Conservation (phyloP, 495 filamentous ascomycete genomes). For the Oidiodendron maius region DNA sequence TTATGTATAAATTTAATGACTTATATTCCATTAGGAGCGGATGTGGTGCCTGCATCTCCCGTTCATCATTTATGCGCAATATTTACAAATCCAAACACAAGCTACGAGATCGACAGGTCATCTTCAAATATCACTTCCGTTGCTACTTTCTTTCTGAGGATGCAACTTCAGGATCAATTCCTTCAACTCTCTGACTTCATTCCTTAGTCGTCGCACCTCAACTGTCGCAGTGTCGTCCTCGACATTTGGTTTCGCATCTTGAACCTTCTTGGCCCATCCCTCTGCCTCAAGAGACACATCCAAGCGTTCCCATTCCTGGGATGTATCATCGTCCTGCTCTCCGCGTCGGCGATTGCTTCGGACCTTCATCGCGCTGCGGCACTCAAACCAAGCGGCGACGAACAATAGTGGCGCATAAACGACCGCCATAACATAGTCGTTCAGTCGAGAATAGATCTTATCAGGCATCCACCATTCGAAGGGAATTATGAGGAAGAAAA, state of each 20-base stretch:
- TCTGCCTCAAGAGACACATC: conserved; percentile 73
- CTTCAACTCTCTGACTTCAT: conserved; percentile 65
- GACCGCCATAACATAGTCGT: conserved; percentile 79
- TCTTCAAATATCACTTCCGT: no score
- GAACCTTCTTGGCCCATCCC: conserved; percentile 73
- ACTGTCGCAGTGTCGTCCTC: conserved; percentile 61
- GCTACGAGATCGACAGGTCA: no score
- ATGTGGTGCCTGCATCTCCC: no score
- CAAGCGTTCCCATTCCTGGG: conserved; percentile 92
- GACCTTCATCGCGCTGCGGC: conserved; percentile 60
- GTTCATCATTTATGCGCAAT: no score
- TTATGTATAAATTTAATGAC: no score
- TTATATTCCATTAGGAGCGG: no score
- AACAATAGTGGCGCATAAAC: conserved; percentile 83
- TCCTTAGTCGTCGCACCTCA: conserved; percentile 62
- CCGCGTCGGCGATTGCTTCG: conserved; percentile 65
- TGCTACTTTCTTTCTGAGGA: no score
- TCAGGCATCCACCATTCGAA: conserved; percentile 93
- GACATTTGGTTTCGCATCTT: conserved; percentile 68
- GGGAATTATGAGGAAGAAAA: conserved; percentile 69
- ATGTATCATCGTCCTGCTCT: conserved; percentile 82
- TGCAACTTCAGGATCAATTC: conserved; percentile 39
- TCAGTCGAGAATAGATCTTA: conserved; percentile 64
- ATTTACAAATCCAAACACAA: no score
- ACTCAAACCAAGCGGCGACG: conserved; percentile 72